Evolutionary conservation across 768 basidiomycete genomes (phyloP), one percentile per base, ranked within the genome.

Genomic region (Trametes cinnabarina): DNA sequence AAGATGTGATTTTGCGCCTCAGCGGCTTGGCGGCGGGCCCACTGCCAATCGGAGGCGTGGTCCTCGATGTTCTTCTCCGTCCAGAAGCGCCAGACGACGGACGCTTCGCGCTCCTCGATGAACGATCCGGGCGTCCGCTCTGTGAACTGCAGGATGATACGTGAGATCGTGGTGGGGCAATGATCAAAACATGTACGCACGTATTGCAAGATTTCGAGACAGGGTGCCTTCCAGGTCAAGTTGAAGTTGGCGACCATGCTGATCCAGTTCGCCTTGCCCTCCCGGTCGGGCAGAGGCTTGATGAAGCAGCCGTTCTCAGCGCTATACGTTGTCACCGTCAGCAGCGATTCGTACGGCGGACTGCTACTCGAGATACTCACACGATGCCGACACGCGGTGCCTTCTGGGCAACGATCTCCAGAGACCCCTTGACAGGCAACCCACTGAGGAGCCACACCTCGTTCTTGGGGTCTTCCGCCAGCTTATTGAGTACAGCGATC

Each of bases 1-100:
- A 91, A 93, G 61, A 93, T 90, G 65, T 94, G 92, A 72, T 94
- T 94, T 72, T 94, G 92, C 20, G 92, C 92, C 69, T 93, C 92
- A 0, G 90, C 90, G 1, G 92, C 92, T 68, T 94, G 92, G 20
- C 92, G 76, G 30, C 87, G 80, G 0, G 91, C 92, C 92, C 92
- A 94, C 55, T 82, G 83, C 11, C 86, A 78, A 65, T 90, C 88
- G 0, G 83, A 70, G 39, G 71, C 63, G 34, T 68, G 51, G 19
- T 63, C 68, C 34, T 76, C 72, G 6, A 52, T 26, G 4, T 68
- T 63, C 14, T 71, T 66, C 1, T 71, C 86, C 0, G 84, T 87
- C 86, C 88, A 92, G 79, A 87, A 94, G 0, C 90, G 81, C 90
- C 92, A 94, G 3, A 92, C 82, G 59, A 94, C 75, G 10, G 89